phyloP scores from a whole-genome alignment of 129 eudicot genomes.

The Solidago caesia region DNA sequence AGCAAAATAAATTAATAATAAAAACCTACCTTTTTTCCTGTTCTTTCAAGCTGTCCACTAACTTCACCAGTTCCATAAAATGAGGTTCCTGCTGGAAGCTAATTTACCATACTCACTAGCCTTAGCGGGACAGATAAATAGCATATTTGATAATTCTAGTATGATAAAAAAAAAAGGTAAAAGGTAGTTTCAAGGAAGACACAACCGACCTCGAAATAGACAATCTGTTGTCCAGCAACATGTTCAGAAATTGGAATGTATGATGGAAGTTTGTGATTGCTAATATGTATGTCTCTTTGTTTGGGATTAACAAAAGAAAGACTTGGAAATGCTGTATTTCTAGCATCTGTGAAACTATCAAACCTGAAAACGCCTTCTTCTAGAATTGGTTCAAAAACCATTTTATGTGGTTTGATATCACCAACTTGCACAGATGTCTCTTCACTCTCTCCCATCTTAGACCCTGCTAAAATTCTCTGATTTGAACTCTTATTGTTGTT shows the following conservation, averaged over 20 bases:
- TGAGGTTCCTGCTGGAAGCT: conserved; percentile 88
- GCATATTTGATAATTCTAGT: not conserved
- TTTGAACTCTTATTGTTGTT: conserved; percentile 33
- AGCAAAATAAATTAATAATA: not conserved
- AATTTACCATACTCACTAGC: conserved; percentile 12
- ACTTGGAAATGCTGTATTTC: conserved; percentile 70
- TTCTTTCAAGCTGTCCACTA: conserved; percentile 94
- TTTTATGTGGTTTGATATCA: conserved; percentile 46
- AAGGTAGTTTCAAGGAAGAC: not conserved
- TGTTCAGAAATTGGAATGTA: conserved; percentile 67
- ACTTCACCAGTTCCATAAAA: conserved; percentile 99
- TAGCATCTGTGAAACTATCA: conserved; percentile 78
- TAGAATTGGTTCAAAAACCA: conserved; percentile 74
- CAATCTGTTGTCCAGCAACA: conserved; percentile 52
- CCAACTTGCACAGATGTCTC: conserved; percentile 33
- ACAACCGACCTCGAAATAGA: conserved; percentile 56
- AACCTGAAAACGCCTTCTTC: conserved; percentile 91
- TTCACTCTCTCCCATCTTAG: conserved; percentile 55
- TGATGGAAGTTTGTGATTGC: conserved; percentile 47
- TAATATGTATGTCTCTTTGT: conserved; percentile 58
- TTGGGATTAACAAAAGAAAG: conserved; percentile 66
- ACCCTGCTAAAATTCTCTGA: conserved; percentile 24
- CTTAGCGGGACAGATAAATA: conserved; percentile 18
- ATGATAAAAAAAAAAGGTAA: not conserved
- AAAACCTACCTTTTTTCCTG: conserved; percentile 79